Conservation (phyloP, 768 basidiomycete genomes). For the Crassisporium funariophilum region DNA sequence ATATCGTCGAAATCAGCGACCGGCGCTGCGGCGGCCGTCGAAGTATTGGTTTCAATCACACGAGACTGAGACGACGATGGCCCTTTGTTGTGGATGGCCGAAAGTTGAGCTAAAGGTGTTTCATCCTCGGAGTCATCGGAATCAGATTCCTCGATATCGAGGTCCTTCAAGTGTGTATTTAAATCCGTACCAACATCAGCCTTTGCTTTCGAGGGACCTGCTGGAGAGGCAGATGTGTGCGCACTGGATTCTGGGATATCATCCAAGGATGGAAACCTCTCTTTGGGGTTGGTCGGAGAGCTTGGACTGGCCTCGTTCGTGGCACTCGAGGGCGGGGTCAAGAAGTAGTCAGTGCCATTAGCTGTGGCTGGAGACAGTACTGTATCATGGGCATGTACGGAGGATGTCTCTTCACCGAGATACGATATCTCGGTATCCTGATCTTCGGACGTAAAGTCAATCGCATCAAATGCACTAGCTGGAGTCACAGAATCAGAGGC, state of each 20-base stretch:
- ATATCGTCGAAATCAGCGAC: slow-evolving; percentile 26
- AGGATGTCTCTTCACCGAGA: slow-evolving; percentile 9
- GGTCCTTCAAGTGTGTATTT: slow-evolving; percentile 51
- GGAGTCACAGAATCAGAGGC: no score
- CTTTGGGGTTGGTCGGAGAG: slow-evolving; percentile 14
- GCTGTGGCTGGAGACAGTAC: slow-evolving; percentile 31
- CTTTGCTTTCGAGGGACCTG: no score
- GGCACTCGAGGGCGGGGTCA: slow-evolving; percentile 57
- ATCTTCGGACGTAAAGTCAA: slow-evolving; percentile 1
- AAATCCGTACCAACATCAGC: slow-evolving; percentile 58
- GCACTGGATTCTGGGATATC: slow-evolving; percentile 38
- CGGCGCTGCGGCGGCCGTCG: slow-evolving; percentile 2
- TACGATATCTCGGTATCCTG: slow-evolving; percentile 15
- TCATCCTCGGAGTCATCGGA: slow-evolving; percentile 53
- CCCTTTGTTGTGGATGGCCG: slow-evolving; percentile 15
- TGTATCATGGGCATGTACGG: slow-evolving; percentile 3
- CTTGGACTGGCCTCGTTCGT: slow-evolving; percentile 16
- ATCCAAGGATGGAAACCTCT: slow-evolving; percentile 35
- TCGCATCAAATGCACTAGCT: slow-evolving; percentile 6
- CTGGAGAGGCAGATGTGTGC: slow-evolving; percentile 16
- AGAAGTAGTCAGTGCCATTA: slow-evolving; percentile 55
- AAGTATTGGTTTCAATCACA: background rate
- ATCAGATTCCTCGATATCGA: slow-evolving; percentile 60
- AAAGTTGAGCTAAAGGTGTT: slow-evolving; percentile 34
- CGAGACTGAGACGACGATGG: background rate